phyloP scores from a whole-genome alignment of 495 filamentous ascomycete genomes.

The Pyrenopolyporus hunteri region DNA sequence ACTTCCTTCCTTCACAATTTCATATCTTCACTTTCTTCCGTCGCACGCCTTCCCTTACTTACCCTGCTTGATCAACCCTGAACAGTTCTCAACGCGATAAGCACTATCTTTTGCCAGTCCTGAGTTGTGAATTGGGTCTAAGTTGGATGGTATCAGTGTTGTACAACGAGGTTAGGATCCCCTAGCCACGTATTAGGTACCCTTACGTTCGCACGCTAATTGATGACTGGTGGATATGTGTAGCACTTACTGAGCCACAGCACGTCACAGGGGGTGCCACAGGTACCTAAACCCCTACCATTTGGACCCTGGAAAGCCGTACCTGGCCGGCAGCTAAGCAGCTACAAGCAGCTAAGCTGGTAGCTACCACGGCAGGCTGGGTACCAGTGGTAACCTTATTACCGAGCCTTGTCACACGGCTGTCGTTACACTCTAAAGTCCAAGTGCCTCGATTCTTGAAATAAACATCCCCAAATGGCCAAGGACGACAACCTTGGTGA shows the following conservation, averaged over 20 bases:
- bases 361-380: neutral
- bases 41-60: too few species aligned
- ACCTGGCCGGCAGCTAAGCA: neutral
- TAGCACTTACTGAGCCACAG: slow-evolving; percentile 16
- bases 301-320: slow-evolving; percentile 10
- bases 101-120: too few species aligned
- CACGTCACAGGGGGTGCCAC: neutral
- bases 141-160: too few species aligned
- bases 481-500: slow-evolving; percentile 21
- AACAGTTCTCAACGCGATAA: too few species aligned
- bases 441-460: neutral
- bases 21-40: too few species aligned
- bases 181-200: too few species aligned
- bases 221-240: neutral
- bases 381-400: neutral
- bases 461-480: slow-evolving; percentile 8
- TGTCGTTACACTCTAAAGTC: slow-evolving; percentile 5
- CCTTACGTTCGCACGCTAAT: too few species aligned
- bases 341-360: too few species aligned
- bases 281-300: neutral
- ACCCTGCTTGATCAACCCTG: too few species aligned
- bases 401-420: slow-evolving; percentile 32
- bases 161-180: too few species aligned
- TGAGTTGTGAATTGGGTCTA: too few species aligned
- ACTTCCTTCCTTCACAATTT: too few species aligned